Evolutionary conservation across 1,284 basidiomycete species (phyloP).

Genomic region (Coniferiporia weirii): DNA sequence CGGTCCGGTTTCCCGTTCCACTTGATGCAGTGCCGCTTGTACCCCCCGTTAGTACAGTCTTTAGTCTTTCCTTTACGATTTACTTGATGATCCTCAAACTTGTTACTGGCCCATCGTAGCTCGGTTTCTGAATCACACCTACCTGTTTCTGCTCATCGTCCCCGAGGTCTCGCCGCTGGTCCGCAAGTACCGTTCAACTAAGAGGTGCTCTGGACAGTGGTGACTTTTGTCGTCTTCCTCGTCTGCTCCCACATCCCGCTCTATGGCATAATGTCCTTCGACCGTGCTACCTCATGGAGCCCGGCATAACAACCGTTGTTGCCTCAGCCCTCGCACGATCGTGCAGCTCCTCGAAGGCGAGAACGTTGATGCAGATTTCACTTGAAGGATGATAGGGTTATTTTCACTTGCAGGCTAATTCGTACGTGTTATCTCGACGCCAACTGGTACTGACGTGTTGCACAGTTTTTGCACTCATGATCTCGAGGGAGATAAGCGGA

Average conservation of each 20-base stretch:
- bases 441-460: constrained; percentile 11
- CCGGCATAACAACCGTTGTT: constrained; percentile 96
- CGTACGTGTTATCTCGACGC: constrained; percentile 46
- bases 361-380: constrained; percentile 97
- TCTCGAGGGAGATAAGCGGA: constrained; percentile 32
- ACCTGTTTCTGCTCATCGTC: constrained; percentile 89
- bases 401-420: constrained; percentile 97
- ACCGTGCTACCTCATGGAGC: constrained; percentile 97
- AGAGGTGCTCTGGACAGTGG: constrained; percentile 95
- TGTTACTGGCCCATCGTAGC: constrained; percentile 52
- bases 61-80: background rate
- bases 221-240: constrained; percentile 95
- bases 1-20: too few relatives aligned
- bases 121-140: constrained; percentile 93
- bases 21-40: too few relatives aligned
- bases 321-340: constrained; percentile 99
- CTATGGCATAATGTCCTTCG: constrained; percentile 97
- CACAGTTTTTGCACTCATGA: constrained; percentile 92
- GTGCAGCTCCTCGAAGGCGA: constrained; percentile 99
- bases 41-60: too few relatives aligned
- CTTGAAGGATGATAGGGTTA: constrained; percentile 93
- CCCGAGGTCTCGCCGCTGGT: constrained; percentile 96
- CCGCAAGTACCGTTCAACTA: constrained; percentile 96
- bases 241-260: constrained; percentile 96
- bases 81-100: background rate